phyloP scores from a whole-genome alignment of 768 basidiomycete genomes.

The Melanogaster broomeanus region DNA sequence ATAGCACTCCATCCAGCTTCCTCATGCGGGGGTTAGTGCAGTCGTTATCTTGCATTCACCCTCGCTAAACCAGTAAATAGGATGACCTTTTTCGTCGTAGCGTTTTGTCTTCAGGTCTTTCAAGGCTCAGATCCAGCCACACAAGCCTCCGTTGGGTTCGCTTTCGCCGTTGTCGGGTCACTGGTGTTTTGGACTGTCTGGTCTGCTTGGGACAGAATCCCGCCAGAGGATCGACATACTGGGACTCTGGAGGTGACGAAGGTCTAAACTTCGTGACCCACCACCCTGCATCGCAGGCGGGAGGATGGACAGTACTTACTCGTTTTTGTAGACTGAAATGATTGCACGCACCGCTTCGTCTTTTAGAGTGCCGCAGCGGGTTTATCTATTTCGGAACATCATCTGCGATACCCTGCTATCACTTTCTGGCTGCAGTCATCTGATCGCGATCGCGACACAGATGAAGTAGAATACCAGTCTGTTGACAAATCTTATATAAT shows the following conservation, averaged over 20 bases:
- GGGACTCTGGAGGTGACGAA: neutral
- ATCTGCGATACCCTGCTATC: no score
- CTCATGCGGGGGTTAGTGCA: conserved; percentile 29
- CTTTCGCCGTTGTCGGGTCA: neutral
- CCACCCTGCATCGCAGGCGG: neutral
- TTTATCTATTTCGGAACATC: no score
- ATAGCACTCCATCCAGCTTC: conserved; percentile 32
- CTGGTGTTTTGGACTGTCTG: neutral
- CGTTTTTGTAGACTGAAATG: neutral
- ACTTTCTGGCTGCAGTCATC: no score
- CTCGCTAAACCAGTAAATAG: neutral
- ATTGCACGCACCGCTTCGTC: neutral
- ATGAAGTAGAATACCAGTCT: no score
- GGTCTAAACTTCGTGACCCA: neutral
- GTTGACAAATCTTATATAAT: no score
- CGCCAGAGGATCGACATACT: neutral
- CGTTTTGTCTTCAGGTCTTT: conserved; percentile 7
- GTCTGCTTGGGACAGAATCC: conserved; percentile 2
- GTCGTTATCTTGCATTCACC: neutral
- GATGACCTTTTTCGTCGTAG: conserved; percentile 10
- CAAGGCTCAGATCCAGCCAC: neutral
- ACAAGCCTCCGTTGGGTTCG: neutral
- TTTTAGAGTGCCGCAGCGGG: neutral
- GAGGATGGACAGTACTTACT: neutral
- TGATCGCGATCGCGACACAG: no score